Evolutionary conservation across 805 yeast genomes (phyloP), one percentile per base, ranked within the genome.

Genomic region (Saitoella complicata): DNA sequence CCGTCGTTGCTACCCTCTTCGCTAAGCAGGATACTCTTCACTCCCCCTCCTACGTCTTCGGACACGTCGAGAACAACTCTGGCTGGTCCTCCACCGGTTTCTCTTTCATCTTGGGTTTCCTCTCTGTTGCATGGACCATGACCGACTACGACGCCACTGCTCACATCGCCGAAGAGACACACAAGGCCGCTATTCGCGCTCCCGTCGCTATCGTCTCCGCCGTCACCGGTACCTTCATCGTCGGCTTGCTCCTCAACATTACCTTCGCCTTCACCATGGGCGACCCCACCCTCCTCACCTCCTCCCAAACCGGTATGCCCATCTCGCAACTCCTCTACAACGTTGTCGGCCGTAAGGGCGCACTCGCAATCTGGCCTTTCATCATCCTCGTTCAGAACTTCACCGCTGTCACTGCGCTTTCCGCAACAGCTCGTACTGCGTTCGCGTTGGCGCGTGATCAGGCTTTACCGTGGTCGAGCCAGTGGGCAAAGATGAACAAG

Each of bases 361-460:
- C 80, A 37, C 80, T 82, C 4, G 56, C 72, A 13, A 66, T 66
- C 33, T 38, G 49, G 9, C 47, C 58, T 39, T 60, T 78, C 48
- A 73, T 70, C 43, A 54, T 65, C 7, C 57, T 75, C 51, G 62
- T 76, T 41, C 8, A 71, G 80, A 6, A 79, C 78, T 11, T 54
- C 71, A 45, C 75, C 37, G 47, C 45, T 10, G 37, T 43, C 21
- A 77, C 42, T 73, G 80, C 59, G 71, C 70, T 50, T 75, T 53
- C 70, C 78, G 6, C 70, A 75, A 11, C 77, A 74, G 50, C 80
- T 29, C 66, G 85, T 52, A 64, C 76, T 42, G 65, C 77, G 49
- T 79, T 82, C 80, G 74, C 82, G 6, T 74, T 78, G 53, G 68
- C 82, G 4, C 67, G 82, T 59, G 83, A 78, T 54, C 69, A 74